These are phyloP conservation scores for Eimeria falciformis DNA, from an alignment of 169 alveolate genomes.

Conservation along the genomic window DNA sequence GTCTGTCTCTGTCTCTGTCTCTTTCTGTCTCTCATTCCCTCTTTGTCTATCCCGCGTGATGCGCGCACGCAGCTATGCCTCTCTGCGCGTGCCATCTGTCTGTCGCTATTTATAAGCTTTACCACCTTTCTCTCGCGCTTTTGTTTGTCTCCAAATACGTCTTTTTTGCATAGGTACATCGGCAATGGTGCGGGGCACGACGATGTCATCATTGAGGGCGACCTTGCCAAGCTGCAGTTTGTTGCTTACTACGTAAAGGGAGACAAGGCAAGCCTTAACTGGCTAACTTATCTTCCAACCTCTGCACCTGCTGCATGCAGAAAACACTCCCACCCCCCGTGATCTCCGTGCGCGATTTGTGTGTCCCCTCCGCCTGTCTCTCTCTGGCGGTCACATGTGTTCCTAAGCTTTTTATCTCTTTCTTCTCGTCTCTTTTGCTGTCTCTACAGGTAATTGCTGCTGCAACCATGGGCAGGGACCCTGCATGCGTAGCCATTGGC, in stretches of 20 bases:
- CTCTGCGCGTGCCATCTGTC: too few species aligned
- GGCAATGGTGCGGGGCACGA: conserved; percentile 70
- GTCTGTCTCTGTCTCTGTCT: neutral
- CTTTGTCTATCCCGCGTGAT: too few species aligned
- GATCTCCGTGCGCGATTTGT: too few species aligned
- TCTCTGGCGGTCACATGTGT: too few species aligned
- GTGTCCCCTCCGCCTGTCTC: too few species aligned
- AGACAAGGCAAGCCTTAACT: conserved; percentile 34
- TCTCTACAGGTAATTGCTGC: conserved; percentile 71
- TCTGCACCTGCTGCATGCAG: neutral
- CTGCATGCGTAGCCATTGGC: conserved; percentile 72
- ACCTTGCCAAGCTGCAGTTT: conserved; percentile 65
- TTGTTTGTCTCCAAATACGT: too few species aligned
- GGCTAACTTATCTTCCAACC: neutral
- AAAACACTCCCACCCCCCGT: too few species aligned
- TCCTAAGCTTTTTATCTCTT: neutral
- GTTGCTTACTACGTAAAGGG: conserved; percentile 78
- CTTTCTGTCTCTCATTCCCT: neutral
- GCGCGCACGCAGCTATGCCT: too few species aligned
- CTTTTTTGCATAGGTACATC: conserved; percentile 31
- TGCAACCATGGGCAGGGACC: conserved; percentile 76
- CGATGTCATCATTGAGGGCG: conserved; percentile 78
- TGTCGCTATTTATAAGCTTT: too few species aligned
- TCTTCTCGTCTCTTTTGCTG: neutral
- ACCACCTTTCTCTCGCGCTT: too few species aligned